phyloP scores from a whole-genome alignment of 1,284 basidiomycete genomes.

The Neolentinus lepideus region DNA sequence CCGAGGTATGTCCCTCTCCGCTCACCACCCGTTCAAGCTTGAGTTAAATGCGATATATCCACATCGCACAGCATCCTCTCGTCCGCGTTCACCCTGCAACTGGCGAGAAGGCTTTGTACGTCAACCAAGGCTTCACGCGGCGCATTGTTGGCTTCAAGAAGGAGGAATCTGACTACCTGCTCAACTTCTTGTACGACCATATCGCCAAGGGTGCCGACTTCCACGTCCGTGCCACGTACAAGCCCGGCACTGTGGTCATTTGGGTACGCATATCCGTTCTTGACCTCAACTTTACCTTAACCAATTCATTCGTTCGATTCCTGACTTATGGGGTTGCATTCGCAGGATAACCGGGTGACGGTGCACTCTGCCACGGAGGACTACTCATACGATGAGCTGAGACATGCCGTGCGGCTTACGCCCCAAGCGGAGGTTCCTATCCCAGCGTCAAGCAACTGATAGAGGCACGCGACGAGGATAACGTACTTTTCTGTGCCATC shows the following conservation, averaged over 20 bases:
- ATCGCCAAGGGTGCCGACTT: constrained; percentile 40
- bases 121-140: constrained; percentile 56
- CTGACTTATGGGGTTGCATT: neutral
- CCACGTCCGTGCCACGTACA: constrained; percentile 36
- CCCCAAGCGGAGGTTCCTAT: constrained; percentile 44
- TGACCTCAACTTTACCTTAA: constrained; percentile 13
- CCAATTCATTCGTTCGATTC: neutral
- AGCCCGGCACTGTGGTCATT: constrained; percentile 38
- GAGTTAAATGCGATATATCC: neutral
- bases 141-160: constrained; percentile 62
- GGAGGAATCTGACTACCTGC: constrained; percentile 60
- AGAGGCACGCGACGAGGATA: too few relatives aligned
- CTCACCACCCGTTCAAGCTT: neutral
- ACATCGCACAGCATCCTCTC: constrained; percentile 32
- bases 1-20: constrained; percentile 27
- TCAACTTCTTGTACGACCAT: constrained; percentile 55
- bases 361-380: constrained; percentile 41
- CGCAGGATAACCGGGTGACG: constrained; percentile 44
- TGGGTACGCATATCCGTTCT: constrained; percentile 37
- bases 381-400: constrained; percentile 31
- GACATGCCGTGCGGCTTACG: constrained; percentile 45
- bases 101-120: constrained; percentile 58
- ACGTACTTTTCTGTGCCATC: too few relatives aligned
- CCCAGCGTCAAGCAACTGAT: neutral
- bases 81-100: constrained; percentile 60